Evolutionary conservation across 225 moss, liverwort and hornwort genomes (phyloP), one percentile per base, ranked within the genome.

Genomic region (Asterella californica): DNA sequence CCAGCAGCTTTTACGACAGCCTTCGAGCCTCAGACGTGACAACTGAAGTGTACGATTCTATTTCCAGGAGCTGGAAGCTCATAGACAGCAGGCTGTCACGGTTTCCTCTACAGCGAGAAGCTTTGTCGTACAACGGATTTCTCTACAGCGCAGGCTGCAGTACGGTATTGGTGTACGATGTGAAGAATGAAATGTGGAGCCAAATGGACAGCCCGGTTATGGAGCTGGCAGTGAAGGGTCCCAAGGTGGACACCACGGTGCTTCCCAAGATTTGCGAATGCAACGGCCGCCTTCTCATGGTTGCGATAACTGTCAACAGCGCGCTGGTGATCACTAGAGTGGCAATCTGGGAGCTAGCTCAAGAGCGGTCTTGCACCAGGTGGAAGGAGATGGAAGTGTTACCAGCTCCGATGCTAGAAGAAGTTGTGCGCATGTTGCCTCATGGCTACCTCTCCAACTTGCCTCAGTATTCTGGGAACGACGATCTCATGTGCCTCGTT

Each of bases 381-480:
- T 71, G 71, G 71, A 71, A 71, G 47, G 71, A 71, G 37, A 71
- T 71, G 46, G 71, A 71, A 71, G 46, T 71, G 25, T 71, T 71
- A 47, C 71, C 71, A 21, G 47, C 46, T 15, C 45, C 46, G 1
- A 71, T 71, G 71, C 18, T 71, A 25, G 46, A 71, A 11, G 71
- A 71, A 45, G 71, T 71, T 71, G 71, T 71, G 1, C 71, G 71
- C 47, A 4, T 71, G 71, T 47, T 71, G 71, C 71, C 71, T n/a
- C 71, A 71, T 45, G 71, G 45, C 47, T 71, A 46, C 47, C 71
- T 71, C 71, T 71, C 71, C 25, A 71, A 71, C 71, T 47, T 71
- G 47, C 71, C 71, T 12, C 71, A 71, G n/a, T 71, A 71, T 27
- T 71, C 71, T 19, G 71, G 71, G 45, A 71, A 47, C 47, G 71